Evolutionary conservation across 2,329 filamentous ascomycete species (phyloP).

Genomic region (Ceratocystis variospora): DNA sequence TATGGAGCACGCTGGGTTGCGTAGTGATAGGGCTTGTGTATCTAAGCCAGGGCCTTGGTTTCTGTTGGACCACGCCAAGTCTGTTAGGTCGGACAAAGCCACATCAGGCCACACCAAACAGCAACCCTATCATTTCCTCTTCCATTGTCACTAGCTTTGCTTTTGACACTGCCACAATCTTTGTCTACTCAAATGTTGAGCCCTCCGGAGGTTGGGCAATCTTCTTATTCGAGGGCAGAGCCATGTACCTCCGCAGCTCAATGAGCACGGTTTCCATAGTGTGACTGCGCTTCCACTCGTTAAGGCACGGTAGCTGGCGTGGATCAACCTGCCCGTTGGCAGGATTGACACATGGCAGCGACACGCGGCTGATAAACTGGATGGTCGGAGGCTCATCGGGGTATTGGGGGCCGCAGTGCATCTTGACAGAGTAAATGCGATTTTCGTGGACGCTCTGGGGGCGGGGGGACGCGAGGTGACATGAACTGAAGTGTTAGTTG

Average conservation of each 20-base stretch:
- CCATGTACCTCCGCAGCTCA: constrained; percentile 88
- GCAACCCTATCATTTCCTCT: no score
- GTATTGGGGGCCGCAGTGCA: constrained; percentile 83
- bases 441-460: constrained; percentile 86
- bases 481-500: constrained; percentile 1
- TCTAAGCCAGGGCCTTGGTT: not conserved
- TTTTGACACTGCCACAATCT: not conserved
- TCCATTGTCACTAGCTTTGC: not conserved
- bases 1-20: not conserved
- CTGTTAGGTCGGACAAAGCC: not conserved
- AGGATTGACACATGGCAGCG: constrained; percentile 84
- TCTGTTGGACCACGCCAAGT: not conserved
- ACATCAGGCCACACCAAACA: not conserved
- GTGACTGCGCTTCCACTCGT: constrained; percentile 82
- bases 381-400: constrained; percentile 80
- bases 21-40: not conserved
- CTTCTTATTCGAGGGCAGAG: constrained; percentile 81
- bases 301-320: constrained; percentile 67
- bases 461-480: not conserved
- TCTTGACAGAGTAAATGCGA: constrained; percentile 95
- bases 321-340: constrained; percentile 74
- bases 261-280: constrained; percentile 92
- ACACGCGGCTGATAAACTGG: constrained; percentile 86
- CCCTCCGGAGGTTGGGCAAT: constrained; percentile 86
- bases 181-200: constrained; percentile 32